Evolutionary conservation across 257 asterid species (phyloP).

Genomic region (Solanum okadae): DNA sequence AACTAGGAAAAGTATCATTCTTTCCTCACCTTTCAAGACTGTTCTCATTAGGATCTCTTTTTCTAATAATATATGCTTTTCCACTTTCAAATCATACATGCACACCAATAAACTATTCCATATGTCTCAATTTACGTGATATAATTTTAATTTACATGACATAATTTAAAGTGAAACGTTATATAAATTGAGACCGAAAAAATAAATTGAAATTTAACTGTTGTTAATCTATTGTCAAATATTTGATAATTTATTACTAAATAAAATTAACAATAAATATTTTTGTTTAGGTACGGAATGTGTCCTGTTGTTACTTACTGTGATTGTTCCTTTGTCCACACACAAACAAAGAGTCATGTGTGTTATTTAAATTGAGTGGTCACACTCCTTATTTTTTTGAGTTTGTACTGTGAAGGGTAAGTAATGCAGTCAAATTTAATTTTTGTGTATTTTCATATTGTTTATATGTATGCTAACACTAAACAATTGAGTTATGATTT

Average conservation of each 20-base stretch:
- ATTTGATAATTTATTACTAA: not conserved
- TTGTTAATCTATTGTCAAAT: too few species aligned
- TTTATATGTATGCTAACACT: not conserved
- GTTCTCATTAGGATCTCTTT: not conserved
- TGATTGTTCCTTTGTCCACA: not conserved
- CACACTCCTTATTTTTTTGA: not conserved
- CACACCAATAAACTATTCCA: not conserved
- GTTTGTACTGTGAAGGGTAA: not conserved
- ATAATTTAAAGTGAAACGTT: too few species aligned
- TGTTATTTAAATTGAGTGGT: not conserved
- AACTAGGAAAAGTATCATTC: conserved; percentile 41
- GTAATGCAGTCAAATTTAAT: not conserved
- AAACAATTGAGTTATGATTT: not conserved
- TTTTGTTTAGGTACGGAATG: not conserved
- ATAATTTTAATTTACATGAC: too few species aligned
- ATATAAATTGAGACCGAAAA: not conserved
- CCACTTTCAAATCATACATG: not conserved
- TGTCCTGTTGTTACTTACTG: not conserved
- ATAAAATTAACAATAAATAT: not conserved
- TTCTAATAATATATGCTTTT: not conserved
- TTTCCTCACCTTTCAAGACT: conserved; percentile 56
- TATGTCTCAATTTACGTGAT: not conserved
- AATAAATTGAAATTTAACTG: too few species aligned
- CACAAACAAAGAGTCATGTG: not conserved
- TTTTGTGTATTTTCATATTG: not conserved